These are phyloP conservation scores for Omphalotus guepiniiformis DNA, from an alignment of 768 basidiomycete genomes.

Conservation along the genomic window DNA sequence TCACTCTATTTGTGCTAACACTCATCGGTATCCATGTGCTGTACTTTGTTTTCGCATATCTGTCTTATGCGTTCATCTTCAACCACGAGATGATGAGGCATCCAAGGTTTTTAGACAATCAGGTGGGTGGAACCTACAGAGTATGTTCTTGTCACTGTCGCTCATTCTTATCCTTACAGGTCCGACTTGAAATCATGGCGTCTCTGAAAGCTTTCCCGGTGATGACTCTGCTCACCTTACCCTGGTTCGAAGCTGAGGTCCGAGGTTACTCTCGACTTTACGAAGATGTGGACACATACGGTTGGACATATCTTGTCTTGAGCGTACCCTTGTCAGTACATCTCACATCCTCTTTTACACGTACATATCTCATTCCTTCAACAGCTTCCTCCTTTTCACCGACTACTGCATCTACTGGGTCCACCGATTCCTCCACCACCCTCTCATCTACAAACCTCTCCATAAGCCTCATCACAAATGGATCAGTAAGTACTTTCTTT, in stretches of 20 bases:
- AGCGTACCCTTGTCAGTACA: conserved; percentile 73
- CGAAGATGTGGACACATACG: conserved; percentile 69
- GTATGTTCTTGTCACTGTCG: no score
- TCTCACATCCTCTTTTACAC: no score
- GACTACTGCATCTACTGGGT: conserved; percentile 96
- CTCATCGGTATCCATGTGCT: conserved; percentile 77
- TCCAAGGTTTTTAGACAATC: conserved; percentile 89
- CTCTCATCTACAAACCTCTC: conserved; percentile 79
- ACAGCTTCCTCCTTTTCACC: conserved; percentile 82
- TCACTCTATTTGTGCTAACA: conserved; percentile 71
- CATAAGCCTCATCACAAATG: conserved; percentile 99
- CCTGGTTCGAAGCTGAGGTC: conserved; percentile 93
- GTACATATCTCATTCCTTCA: no score
- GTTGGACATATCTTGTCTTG: conserved; percentile 60
- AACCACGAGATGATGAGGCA: conserved; percentile 95
- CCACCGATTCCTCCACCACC: conserved; percentile 87
- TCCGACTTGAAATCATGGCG: conserved; percentile 69
- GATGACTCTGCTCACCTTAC: conserved; percentile 82
- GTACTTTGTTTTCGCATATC: conserved; percentile 84
- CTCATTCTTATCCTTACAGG: no score
- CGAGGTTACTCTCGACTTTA: conserved; percentile 81
- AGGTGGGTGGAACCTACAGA: no score
- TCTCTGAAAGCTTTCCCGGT: conserved; percentile 76
- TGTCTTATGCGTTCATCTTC: conserved; percentile 85
- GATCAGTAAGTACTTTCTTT: conserved; percentile 63